Evolutionary conservation across 2,329 filamentous ascomycete genomes (phyloP), one percentile per base, ranked within the genome.

Genomic region (Leptographium wingfieldii): DNA sequence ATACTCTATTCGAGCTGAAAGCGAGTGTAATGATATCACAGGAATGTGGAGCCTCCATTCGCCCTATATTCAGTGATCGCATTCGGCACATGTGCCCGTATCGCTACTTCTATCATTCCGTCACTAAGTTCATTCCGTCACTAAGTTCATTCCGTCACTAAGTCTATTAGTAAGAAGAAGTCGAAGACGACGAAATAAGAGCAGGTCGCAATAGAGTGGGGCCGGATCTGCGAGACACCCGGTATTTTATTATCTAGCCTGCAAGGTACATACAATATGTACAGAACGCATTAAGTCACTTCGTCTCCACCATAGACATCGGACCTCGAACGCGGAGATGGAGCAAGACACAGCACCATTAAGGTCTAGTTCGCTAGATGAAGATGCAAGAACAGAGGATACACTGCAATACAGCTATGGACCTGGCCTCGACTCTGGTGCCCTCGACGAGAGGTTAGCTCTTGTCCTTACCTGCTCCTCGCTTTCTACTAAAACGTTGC

Each of bases 341-440:
- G 58, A 38, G 55, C 58, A 56, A 33, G 14, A 5, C 53, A 55
- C 27, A 22, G n/a, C 3, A 35, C 22, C 6, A 19, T 51, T 54
- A 31, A 54, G 46, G 9, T 40, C 58, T 22, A 2, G 29, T 1
- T 61, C 59, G 11, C 57, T 62, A 5, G 66, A 71, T 60, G 69
- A 70, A 1, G 71, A 75, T 60, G 69, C 79, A 1, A 65, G 70
- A 31, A 73, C 74, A 11, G 81, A 83, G 65, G 80, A 83, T 55
- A 69, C 74, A 55, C 73, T 75, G 2, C 80, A 83, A 63, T 83
- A 83, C 65, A 72, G 70, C 5, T 65, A 68, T 1, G 68, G 70
- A 5, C 71, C 71, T 0, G 69, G 74, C 59, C 72, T 70, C 0
- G 68, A 73, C 2, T 68, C 74, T 25, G 76, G 80, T 33, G 66